Conservation (phyloP, 2,329 filamentous ascomycete genomes). For the Tolypocladium sp. region DNA sequence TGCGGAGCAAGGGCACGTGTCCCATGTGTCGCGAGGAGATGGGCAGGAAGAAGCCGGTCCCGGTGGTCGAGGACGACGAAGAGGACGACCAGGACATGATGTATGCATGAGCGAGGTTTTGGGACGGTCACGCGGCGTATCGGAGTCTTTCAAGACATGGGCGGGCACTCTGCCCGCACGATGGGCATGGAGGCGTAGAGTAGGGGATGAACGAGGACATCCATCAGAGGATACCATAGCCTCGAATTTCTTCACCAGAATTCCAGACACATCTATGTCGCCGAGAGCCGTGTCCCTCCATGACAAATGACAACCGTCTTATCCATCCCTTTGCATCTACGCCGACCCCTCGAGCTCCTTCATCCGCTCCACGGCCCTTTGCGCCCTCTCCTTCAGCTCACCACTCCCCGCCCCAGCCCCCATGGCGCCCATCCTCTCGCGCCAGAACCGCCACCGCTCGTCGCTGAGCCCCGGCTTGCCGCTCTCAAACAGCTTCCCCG, state of each 20-base stretch:
- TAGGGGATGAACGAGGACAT: background rate
- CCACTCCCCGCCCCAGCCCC: conserved; percentile 7
- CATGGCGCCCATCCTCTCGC: conserved; percentile 14
- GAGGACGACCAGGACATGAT: conserved; percentile 44
- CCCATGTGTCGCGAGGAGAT: conserved; percentile 54
- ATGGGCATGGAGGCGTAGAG: background rate
- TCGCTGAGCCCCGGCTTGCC: conserved; percentile 12
- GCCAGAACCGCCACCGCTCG: conserved; percentile 22
- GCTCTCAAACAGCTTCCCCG: conserved; percentile 11
- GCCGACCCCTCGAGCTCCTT: conserved; percentile 8
- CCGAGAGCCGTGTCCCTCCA: too few relatives aligned
- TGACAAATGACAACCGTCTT: background rate
- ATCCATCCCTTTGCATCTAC: background rate
- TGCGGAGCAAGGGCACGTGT: conserved; percentile 54
- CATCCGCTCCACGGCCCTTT: conserved; percentile 13
- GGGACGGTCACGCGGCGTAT: background rate
- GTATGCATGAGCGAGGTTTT: conserved; percentile 19
- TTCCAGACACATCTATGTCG: background rate
- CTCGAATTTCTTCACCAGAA: background rate
- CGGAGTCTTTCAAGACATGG: background rate
- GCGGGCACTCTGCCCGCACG: background rate
- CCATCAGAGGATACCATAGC: background rate
- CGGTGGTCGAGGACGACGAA: conserved; percentile 34
- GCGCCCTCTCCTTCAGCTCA: conserved; percentile 10
- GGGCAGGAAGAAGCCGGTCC: conserved; percentile 42